phyloP scores from a whole-genome alignment of 805 yeast genomes.

The Komagataella kurtzmanii region DNA sequence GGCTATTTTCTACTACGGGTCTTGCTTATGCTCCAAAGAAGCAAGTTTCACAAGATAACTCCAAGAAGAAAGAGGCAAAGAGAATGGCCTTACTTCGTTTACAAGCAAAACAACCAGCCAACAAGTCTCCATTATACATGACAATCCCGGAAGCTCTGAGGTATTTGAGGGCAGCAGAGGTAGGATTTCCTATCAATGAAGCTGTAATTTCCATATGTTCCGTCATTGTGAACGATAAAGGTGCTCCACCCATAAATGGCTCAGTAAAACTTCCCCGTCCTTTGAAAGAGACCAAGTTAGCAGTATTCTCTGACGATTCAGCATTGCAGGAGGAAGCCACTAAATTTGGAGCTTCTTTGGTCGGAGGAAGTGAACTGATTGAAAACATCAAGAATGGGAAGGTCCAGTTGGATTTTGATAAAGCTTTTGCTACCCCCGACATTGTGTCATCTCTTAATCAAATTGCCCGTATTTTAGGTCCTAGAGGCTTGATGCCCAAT shows the following conservation, averaged over 20 bases:
- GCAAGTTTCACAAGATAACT: neutral
- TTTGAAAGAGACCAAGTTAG: conserved; percentile 46
- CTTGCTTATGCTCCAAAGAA: neutral
- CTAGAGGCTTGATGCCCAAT: conserved; percentile 79
- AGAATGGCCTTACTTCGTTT: conserved; percentile 12
- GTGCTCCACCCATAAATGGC: conserved; percentile 66
- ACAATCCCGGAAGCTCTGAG: conserved; percentile 60
- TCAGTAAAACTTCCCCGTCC: conserved; percentile 62
- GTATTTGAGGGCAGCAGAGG: conserved; percentile 79
- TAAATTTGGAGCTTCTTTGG: conserved; percentile 44
- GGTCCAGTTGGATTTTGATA: conserved; percentile 46
- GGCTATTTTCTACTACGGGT: neutral
- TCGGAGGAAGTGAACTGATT: conserved; percentile 65
- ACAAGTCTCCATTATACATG: conserved; percentile 51
- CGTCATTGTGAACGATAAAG: conserved; percentile 56
- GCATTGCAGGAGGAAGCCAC: conserved; percentile 39
- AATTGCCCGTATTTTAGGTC: conserved; percentile 76
- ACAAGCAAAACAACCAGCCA: conserved; percentile 28
- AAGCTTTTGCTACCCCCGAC: conserved; percentile 79
- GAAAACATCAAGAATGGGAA: conserved; percentile 41
- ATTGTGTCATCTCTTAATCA: conserved; percentile 47
- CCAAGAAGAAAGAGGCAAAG: conserved; percentile 2
- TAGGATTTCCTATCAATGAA: conserved; percentile 64
- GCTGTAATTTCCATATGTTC: conserved; percentile 60
- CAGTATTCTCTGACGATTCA: conserved; percentile 53